Percentiles rank a stretch among this genome's conserved stretches.
Conservation (phyloP, 192 early-diverging fungal species). For the Coemansia sp. region DNA sequence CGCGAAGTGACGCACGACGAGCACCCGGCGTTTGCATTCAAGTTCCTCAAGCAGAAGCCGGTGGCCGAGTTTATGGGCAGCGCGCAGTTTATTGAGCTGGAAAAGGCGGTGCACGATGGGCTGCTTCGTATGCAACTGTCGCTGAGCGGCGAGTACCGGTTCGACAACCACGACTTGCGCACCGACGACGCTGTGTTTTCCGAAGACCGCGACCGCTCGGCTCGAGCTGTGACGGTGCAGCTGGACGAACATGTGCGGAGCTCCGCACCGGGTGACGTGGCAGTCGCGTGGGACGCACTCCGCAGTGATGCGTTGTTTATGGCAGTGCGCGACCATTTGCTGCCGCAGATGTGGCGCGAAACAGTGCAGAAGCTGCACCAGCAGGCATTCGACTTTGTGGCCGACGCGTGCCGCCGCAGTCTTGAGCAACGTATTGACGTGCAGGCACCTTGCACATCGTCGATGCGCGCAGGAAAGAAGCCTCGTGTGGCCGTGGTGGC, state of each 20-base stretch:
- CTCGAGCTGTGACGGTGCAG: not conserved
- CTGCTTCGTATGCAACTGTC: conserved; percentile 57
- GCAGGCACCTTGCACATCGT: conserved; percentile 20
- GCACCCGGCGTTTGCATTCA: conserved; percentile 82
- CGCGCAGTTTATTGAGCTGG: conserved; percentile 74
- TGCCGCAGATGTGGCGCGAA: conserved; percentile 72
- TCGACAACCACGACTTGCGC: conserved; percentile 11
- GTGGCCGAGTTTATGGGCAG: conserved; percentile 62
- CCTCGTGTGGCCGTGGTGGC: conserved; percentile 48
- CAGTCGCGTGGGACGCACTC: conserved; percentile 69
- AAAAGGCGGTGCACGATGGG: conserved; percentile 70
- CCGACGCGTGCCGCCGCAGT: conserved; percentile 59
- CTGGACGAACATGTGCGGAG: not conserved
- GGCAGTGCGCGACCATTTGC: conserved; percentile 65
- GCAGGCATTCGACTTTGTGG: conserved; percentile 73
- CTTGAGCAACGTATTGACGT: conserved; percentile 60
- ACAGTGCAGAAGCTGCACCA: conserved; percentile 69
- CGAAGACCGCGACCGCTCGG: conserved; percentile 22
- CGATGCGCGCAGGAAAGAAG: conserved; percentile 2
- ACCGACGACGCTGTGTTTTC: conserved; percentile 29
- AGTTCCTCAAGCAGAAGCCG: conserved; percentile 79
- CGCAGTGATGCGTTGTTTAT: conserved; percentile 63
- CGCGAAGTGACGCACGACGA: conserved; percentile 68
- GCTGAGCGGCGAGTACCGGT: conserved; percentile 31
- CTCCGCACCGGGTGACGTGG: not conserved